Evolutionary conservation across 2,329 filamentous ascomycete genomes (phyloP), one percentile per base, ranked within the genome.

Genomic region (Parastagonospora avenae): DNA sequence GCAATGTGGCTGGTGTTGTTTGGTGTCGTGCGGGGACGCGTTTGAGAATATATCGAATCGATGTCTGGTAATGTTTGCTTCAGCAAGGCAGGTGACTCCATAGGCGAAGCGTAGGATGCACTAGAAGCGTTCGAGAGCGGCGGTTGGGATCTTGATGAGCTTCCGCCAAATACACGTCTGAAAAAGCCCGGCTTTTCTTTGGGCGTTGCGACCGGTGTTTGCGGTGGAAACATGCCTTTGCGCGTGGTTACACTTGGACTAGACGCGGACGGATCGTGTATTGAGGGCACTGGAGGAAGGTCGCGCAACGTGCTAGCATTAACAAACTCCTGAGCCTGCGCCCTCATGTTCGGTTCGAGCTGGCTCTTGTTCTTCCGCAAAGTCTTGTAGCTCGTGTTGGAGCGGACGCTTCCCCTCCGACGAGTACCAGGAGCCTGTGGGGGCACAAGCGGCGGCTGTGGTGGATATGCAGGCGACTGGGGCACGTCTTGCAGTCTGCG

Each of bases 171-270:
- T 33, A 97, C 90, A 57, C 93, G 86, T 63, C 91, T 86, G 78
- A 97, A 97, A 78, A 99, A 97, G 15, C 94, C 92, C 8, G 85
- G 90, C 50, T 86, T 66, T 91, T 89, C 90, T 45, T 79, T 70
- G 49, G 63, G 78, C 60, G 73, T 50, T 38, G 70, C 57, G 16
- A 59, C 77, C 55, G 67, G 77, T 55, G 74, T 73, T 29, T 63
- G 61, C 54, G 70, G 72, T 54, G 70, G 72, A 36, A 72, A 67
- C 19, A 76, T 71, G 19, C 12, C 74, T 62, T 83, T 84, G 35
- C 80, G 76, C 53, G 78, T 78, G 38, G 77, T 78, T 47, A 83
- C 79, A 14, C 78, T 77, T 36, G 82, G 80, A 57, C 81, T 80
- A 41, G 82, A 79, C 12, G 80, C 79, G 41, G 79, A 75, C 54